Evolutionary conservation across 345 rosid genomes (phyloP).

Genomic region (Citrus unshiu): DNA sequence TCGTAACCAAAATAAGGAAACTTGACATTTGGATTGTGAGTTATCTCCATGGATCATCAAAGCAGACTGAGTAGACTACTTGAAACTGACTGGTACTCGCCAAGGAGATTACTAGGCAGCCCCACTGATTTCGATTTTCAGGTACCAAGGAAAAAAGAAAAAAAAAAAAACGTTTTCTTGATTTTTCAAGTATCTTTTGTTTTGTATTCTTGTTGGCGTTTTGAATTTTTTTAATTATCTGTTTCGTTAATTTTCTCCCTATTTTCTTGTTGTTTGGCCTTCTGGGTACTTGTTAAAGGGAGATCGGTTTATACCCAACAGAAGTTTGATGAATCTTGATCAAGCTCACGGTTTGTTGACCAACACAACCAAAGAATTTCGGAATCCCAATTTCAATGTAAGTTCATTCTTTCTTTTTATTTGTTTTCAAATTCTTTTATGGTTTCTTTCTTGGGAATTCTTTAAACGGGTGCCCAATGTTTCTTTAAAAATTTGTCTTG

Average conservation of each 20-base stretch:
- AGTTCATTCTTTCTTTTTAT: constrained; percentile 3
- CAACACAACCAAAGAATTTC: constrained; percentile 14
- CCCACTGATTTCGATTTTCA: constrained; percentile 34
- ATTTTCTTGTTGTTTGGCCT: constrained; percentile 8
- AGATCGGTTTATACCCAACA: constrained; percentile 44
- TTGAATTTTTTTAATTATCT: background rate
- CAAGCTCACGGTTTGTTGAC: constrained; percentile 48
- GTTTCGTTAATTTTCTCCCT: background rate
- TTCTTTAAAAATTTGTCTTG: background rate
- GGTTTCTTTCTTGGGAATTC: background rate
- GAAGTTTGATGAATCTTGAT: constrained; percentile 62
- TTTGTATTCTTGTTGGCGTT: background rate
- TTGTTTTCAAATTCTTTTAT: background rate
- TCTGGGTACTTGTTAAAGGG: constrained; percentile 28
- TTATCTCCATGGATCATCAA: constrained; percentile 31
- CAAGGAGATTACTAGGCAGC: constrained; percentile 35
- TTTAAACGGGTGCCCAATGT: background rate
- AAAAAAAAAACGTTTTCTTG: background rate
- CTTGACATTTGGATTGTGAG: background rate
- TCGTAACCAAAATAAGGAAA: background rate
- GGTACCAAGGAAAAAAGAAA: background rate
- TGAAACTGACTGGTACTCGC: constrained; percentile 46
- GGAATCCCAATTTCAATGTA: constrained; percentile 25
- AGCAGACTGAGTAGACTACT: background rate
- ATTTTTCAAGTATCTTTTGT: background rate